Evolutionary conservation across 352 stramenopile species (phyloP).

Genomic region (Globisporangium alternatum): DNA sequence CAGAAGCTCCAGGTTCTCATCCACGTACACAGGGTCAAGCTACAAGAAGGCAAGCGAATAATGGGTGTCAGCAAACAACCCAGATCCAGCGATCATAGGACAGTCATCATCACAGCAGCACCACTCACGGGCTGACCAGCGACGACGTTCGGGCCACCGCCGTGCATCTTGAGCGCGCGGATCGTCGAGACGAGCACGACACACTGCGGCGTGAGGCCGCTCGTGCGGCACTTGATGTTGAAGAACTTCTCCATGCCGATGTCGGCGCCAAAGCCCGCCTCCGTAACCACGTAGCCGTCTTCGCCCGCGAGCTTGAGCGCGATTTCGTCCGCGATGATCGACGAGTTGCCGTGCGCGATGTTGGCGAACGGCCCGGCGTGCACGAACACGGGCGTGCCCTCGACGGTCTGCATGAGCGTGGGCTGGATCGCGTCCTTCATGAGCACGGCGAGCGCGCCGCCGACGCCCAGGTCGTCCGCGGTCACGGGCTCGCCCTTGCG

Average conservation of each 20-base stretch:
- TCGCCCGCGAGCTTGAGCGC: conserved; percentile 92
- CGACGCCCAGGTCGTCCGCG: conserved; percentile 96
- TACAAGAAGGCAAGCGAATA: conserved; percentile 10
- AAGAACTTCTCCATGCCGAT: conserved; percentile 99
- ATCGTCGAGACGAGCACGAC: conserved; percentile 98
- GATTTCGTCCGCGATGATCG: conserved; percentile 96
- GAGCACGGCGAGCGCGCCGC: conserved; percentile 94
- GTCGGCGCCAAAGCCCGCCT: conserved; percentile 97
- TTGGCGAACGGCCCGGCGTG: conserved; percentile 98
- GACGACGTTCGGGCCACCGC: conserved; percentile 94
- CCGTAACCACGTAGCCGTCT: conserved; percentile 96
- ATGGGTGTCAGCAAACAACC: background rate
- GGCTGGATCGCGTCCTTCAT: conserved; percentile 98
- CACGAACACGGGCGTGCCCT: conserved; percentile 96
- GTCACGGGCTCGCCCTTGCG: conserved; percentile 88
- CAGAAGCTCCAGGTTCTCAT: conserved; percentile 96
- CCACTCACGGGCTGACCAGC: conserved; percentile 89
- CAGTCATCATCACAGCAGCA: background rate
- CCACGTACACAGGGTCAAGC: conserved; percentile 89
- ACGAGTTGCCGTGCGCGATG: conserved; percentile 97
- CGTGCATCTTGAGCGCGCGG: conserved; percentile 98
- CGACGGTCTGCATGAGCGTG: conserved; percentile 98
- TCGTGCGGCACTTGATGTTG: conserved; percentile 98
- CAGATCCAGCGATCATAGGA: background rate
- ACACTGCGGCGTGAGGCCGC: conserved; percentile 94